A percentile compares a stretch with the other conserved stretches of the same genome.
phyloP scores from a whole-genome alignment of 768 basidiomycete species.

The Tephrocybe sp. region DNA sequence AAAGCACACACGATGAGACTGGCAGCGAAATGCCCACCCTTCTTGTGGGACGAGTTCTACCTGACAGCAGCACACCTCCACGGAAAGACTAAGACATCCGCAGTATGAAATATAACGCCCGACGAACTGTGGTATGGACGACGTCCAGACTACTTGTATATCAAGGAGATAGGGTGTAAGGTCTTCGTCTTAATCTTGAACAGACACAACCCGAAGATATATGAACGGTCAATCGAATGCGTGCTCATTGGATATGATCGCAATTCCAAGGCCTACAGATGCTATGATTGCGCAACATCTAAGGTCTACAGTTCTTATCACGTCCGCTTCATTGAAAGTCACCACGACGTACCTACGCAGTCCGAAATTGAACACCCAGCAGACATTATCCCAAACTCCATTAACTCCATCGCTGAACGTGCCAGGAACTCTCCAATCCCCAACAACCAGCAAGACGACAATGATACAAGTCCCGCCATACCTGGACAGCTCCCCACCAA shows the following conservation, averaged over 20 bases:
- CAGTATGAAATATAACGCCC: no score
- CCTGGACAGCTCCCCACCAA: no score
- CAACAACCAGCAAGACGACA: no score
- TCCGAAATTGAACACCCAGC: background rate
- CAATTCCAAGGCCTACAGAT: slow-evolving; percentile 26
- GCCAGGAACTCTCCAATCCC: no score
- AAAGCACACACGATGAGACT: slow-evolving; percentile 26
- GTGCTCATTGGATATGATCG: slow-evolving; percentile 36
- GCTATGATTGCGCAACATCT: slow-evolving; percentile 2
- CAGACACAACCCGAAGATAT: slow-evolving; percentile 27
- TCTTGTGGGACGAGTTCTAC: slow-evolving; percentile 31
- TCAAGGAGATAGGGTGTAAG: slow-evolving; percentile 32
- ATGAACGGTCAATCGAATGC: slow-evolving; percentile 28
- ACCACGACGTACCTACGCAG: background rate
- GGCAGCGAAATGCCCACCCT: slow-evolving; percentile 19
- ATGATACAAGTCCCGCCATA: no score
- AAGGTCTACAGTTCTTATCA: slow-evolving; percentile 23
- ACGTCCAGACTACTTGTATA: slow-evolving; percentile 27
- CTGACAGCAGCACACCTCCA: no score
- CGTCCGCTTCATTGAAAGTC: slow-evolving; percentile 21
- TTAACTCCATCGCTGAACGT: background rate
- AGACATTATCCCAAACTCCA: background rate
- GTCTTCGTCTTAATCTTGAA: slow-evolving; percentile 35
- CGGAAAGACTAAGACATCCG: no score
- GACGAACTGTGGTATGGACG: background rate